Base-by-base conservation (phyloP, 176 grass and related monocot genomes). In the Cymbopogon citratus region DNA sequence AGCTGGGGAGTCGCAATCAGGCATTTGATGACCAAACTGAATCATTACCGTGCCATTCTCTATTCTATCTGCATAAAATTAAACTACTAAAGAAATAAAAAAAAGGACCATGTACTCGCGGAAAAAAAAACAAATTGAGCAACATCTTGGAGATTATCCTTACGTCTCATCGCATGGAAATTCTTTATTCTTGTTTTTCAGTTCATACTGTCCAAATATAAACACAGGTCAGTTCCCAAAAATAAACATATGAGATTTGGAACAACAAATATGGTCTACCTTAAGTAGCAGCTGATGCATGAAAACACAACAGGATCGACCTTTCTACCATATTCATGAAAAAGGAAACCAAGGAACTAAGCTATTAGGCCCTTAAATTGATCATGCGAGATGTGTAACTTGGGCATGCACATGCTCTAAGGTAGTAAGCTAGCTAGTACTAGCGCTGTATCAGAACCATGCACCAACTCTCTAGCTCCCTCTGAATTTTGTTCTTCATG, bases 21-120 rank as follows among this genome's bases (percentile, higher is more conserved):
- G 89, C 67, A 94, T 91, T 79, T 90, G 84, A 79, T 83, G 80
- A 74, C 84, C 88, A 86, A 90, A 90, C 3, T 75, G 84, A 62
- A 86, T 86, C 80, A 90, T 79, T 67, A 74, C 66, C 19, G 88
- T 83, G 69, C 88, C 88, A 90, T 86, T 86, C 73, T 86, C 88
- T 90, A 68, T 41, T 83, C 15, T 74, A 74, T 31, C 69, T 62
- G 61, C 15, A 49, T 26, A 29, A 34, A 81, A 57, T 33, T 57
- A 40, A 75, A 64, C 65, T 40, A 27, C 7, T 10, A 12, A 72
- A 66, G 31, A 9, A 13, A 18, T 61, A 5, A 21, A 83, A 83
- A n/a, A n/a, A n/a, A 15, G 45, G 23, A 25, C 4, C 69, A 9
- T 60, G 15, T 48, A 7, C 4, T 82, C 29, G 39, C 5, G 49